phyloP scores from a whole-genome alignment of 2,329 filamentous ascomycete species.

The Orbilia quercus region DNA sequence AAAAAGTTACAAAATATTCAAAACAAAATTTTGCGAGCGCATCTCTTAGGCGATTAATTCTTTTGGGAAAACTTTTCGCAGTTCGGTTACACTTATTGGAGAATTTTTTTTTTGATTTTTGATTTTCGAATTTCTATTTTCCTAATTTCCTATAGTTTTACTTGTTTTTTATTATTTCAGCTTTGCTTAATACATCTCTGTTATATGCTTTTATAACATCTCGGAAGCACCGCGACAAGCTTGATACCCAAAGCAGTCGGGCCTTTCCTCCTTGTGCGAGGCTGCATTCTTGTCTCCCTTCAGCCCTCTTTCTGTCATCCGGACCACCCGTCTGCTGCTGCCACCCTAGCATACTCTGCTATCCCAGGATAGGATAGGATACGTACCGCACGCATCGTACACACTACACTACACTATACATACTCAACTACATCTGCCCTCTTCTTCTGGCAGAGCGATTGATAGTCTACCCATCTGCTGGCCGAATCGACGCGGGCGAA shows the following conservation, averaged over 20 bases:
- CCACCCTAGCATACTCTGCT: constrained; percentile 44
- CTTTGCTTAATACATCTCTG: constrained; percentile 9
- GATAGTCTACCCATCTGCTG: constrained; percentile 42
- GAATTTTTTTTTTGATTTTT: constrained; percentile 1
- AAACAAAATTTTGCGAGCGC: too few relatives aligned
- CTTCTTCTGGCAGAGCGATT: constrained; percentile 13
- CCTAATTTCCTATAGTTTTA: too few relatives aligned
- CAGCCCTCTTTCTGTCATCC: constrained; percentile 56
- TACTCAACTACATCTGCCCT: constrained; percentile 19
- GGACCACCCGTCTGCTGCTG: constrained; percentile 34
- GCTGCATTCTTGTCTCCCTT: constrained; percentile 36
- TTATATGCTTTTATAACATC: neutral
- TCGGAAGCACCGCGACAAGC: constrained; percentile 27
- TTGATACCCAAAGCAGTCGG: constrained; percentile 22
- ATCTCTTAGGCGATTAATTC: too few relatives aligned
- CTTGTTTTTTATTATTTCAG: too few relatives aligned
- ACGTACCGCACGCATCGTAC: too few relatives aligned
- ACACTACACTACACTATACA: too few relatives aligned
- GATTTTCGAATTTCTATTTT: neutral
- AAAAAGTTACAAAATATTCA: too few relatives aligned
- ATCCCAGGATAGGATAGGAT: too few relatives aligned
- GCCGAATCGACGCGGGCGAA: constrained; percentile 23
- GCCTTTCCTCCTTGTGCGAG: constrained; percentile 33
- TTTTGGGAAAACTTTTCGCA: too few relatives aligned
- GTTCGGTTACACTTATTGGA: too few relatives aligned